These are phyloP conservation scores for Colletotrichum australisinense DNA, from an alignment of 2,329 filamentous ascomycete species.

Conservation along the genomic window DNA sequence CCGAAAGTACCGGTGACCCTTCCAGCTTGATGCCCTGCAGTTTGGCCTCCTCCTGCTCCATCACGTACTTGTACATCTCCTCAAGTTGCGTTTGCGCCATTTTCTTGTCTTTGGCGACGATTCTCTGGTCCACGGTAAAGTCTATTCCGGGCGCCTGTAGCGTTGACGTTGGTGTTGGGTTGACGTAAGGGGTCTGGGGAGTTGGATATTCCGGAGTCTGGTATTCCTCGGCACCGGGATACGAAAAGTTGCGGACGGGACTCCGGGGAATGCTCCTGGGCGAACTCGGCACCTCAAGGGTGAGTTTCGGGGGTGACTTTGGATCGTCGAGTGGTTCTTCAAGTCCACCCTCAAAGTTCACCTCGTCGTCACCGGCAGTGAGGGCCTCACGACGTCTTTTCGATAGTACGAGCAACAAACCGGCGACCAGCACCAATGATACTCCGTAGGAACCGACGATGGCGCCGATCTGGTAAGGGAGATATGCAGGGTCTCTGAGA, in stretches of 20 bases:
- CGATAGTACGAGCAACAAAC: conserved; percentile 70
- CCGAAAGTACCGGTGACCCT: conserved; percentile 49
- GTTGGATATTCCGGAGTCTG: conserved; percentile 46
- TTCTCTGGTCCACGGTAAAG: conserved; percentile 78
- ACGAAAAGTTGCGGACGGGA: conserved; percentile 61
- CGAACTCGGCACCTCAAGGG: conserved; percentile 37
- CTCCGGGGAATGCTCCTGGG: conserved; percentile 39
- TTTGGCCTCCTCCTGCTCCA: conserved; percentile 85
- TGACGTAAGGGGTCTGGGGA: conserved; percentile 52
- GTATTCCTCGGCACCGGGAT: conserved; percentile 55
- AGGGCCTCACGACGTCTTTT: conserved; percentile 66
- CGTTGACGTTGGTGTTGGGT: conserved; percentile 59
- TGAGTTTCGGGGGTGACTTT: conserved; percentile 40
- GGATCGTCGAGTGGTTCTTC: conserved; percentile 39
- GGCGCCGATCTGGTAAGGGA: conserved; percentile 85
- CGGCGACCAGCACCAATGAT: conserved; percentile 79
- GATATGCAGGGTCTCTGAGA: conserved; percentile 64
- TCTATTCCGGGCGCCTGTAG: conserved; percentile 69
- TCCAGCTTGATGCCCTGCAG: conserved; percentile 64
- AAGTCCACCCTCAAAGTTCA: conserved; percentile 47
- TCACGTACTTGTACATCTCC: conserved; percentile 89
- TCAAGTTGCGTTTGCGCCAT: conserved; percentile 87
- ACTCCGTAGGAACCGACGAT: conserved; percentile 87
- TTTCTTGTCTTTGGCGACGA: conserved; percentile 79
- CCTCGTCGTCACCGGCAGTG: conserved; percentile 63